phyloP scores from a whole-genome alignment of 2,329 filamentous ascomycete genomes.

The Claviceps paspali region DNA sequence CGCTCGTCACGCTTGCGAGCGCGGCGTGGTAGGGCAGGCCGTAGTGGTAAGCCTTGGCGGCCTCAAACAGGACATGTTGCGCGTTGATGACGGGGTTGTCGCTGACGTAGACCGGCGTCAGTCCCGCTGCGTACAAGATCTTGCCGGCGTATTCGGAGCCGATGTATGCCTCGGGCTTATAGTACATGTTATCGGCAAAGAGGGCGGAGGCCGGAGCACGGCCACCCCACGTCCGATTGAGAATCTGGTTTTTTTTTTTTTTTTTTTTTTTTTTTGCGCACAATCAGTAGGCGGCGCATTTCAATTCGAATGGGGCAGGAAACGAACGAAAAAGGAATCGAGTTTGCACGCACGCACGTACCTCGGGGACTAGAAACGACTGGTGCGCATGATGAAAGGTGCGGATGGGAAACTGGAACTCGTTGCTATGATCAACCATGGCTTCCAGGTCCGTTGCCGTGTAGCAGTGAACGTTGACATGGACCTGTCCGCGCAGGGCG shows the following conservation, averaged over 20 bases:
- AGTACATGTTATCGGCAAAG: conserved; percentile 60
- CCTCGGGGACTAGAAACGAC: conserved; percentile 50
- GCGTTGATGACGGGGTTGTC: conserved; percentile 57
- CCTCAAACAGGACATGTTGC: conserved; percentile 53
- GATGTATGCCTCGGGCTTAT: conserved; percentile 51
- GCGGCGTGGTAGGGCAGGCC: conserved; percentile 46
- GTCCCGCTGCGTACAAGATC: conserved; percentile 45
- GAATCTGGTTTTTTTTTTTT: too few species aligned
- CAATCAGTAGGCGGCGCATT: rapidly evolving
- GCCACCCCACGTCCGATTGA: conserved; percentile 40
- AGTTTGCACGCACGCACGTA: conserved; percentile 17
- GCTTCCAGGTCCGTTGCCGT: conserved; percentile 53
- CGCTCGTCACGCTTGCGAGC: conserved; percentile 40
- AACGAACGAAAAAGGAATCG: not conserved
- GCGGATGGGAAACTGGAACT: conserved; percentile 51
- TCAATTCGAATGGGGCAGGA: too few species aligned
- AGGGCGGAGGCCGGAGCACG: conserved; percentile 42
- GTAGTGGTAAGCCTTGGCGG: conserved; percentile 43
- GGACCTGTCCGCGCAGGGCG: conserved; percentile 49
- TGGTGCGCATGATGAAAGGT: conserved; percentile 59
- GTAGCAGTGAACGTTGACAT: conserved; percentile 59
- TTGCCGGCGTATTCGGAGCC: conserved; percentile 53
- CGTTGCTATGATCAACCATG: conserved; percentile 55
- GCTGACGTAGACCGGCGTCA: conserved; percentile 53
- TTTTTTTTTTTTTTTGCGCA: conserved; percentile 7